These are phyloP conservation scores for Clavispora vitiphila DNA, from an alignment of 805 yeast genomes.

Conservation along the genomic window DNA sequence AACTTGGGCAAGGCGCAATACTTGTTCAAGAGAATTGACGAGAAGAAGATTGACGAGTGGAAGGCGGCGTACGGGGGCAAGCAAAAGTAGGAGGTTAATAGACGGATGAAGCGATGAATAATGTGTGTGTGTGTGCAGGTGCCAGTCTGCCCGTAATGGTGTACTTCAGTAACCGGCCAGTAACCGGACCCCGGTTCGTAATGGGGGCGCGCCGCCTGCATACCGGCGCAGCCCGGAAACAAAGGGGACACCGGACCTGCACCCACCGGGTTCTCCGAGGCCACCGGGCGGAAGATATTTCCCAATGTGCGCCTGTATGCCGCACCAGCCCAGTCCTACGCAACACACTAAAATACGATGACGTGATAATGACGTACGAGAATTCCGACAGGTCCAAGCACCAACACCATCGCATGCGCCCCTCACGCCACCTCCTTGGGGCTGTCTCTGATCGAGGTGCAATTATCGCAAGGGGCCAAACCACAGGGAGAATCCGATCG, in stretches of 20 bases:
- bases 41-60: constrained; percentile 82
- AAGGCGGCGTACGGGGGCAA: constrained; percentile 82
- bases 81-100: constrained; percentile 30
- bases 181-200: too few species aligned
- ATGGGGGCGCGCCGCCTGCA: too few species aligned
- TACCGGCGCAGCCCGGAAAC: too few species aligned
- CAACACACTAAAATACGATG: not conserved
- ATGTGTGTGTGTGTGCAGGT: too few species aligned
- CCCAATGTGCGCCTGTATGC: not conserved
- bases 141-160: too few species aligned
- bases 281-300: not conserved
- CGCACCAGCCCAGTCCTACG: not conserved
- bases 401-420: too few species aligned
- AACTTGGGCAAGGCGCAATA: constrained; percentile 87
- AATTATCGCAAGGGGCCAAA: too few species aligned
- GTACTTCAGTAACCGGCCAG: too few species aligned
- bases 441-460: too few species aligned
- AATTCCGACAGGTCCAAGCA: not conserved
- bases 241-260: too few species aligned
- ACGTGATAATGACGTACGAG: not conserved
- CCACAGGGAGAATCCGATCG: too few species aligned
- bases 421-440: too few species aligned
- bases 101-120: constrained; percentile 1
- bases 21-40: constrained; percentile 88
- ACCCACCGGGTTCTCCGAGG: not conserved